Percentiles rank a stretch among this genome's conserved stretches.
Evolutionary conservation across 164 flowering plant species (phyloP).

Genomic region (Chimonanthus salicifolius): DNA sequence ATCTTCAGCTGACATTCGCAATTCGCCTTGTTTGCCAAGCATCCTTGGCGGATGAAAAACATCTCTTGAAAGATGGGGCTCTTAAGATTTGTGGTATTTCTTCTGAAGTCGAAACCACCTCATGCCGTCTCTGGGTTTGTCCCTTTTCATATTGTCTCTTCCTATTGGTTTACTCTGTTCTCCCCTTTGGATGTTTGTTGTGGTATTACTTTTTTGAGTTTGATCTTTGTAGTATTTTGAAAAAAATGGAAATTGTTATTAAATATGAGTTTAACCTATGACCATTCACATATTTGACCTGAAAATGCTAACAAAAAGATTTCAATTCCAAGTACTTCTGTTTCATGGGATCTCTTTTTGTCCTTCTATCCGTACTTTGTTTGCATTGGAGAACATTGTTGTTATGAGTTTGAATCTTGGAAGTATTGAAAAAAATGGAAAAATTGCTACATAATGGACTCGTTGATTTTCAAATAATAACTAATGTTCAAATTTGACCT

Average conservation of each 20-base stretch:
- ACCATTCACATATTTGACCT: background rate
- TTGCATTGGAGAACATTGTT: too few species aligned
- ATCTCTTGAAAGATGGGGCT: constrained; percentile 23
- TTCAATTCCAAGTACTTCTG: background rate
- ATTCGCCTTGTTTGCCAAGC: constrained; percentile 54
- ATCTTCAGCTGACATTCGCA: constrained; percentile 64
- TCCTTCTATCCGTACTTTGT: too few species aligned
- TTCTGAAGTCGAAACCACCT: constrained; percentile 48
- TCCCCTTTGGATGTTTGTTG: background rate
- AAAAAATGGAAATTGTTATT: too few species aligned
- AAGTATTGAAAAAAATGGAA: too few species aligned
- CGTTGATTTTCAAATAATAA: too few species aligned
- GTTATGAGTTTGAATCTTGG: too few species aligned
- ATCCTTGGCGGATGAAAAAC: constrained; percentile 34
- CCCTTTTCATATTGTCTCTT: background rate
- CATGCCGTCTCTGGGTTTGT: constrained; percentile 85
- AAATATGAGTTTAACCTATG: background rate
- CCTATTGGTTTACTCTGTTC: background rate
- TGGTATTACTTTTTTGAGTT: background rate
- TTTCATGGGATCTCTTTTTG: too few species aligned
- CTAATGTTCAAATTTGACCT: too few species aligned
- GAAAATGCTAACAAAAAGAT: background rate
- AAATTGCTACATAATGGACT: too few species aligned
- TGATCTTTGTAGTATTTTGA: background rate
- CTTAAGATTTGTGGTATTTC: constrained; percentile 13